Evolutionary conservation across 106 monocot genomes (phyloP), one percentile per base, ranked within the genome.

Genomic region (Dioscorea dumetorum): DNA sequence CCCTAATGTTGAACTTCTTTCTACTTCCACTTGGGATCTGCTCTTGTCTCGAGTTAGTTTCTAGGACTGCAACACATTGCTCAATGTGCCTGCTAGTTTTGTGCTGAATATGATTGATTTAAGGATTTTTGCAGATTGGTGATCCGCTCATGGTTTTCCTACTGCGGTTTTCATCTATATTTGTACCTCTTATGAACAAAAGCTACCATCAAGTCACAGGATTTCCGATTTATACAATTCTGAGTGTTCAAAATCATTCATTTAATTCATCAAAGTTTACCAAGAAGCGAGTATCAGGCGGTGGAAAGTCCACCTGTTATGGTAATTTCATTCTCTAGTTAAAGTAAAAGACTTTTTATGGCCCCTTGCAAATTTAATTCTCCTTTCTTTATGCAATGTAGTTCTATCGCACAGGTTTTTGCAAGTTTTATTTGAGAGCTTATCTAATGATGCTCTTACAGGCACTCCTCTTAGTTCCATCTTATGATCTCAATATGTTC

Each of bases 11-110:
- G 67, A 76, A 69, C 64, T 61, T 57, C 63, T 76, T 31, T 76
- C 63, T 58, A 70, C 69, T 63, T 20, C 13, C 35, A 22, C 76
- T 48, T 76, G 76, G 76, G 70, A 70, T 63, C 66, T 64, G 28
- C 70, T 76, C 31, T 70, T 76, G 70, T 49, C 34, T 24, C 70
- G 76, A 58, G 76, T 70, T 35, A 70, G 67, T 68, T 74, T 0
- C 48, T 48, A 22, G 22, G 34, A 50, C 62, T 33, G 28, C 19
- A 16, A 53, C 28, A 8, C 9, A 16, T 12, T 50, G 8, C 54
- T 54, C 19, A 49, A 53, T 14, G 12, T 17, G 24, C 24, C 48
- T 50, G 13, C 19, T 32, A 20, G 20, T 6, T 15, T 28, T 16
- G 16, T 0, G 0, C 33, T 32, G 22, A 21, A 34, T 17, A 10